Conservation (phyloP, 352 stramenopile genomes). For the Phytophthora fragariaefolia region DNA sequence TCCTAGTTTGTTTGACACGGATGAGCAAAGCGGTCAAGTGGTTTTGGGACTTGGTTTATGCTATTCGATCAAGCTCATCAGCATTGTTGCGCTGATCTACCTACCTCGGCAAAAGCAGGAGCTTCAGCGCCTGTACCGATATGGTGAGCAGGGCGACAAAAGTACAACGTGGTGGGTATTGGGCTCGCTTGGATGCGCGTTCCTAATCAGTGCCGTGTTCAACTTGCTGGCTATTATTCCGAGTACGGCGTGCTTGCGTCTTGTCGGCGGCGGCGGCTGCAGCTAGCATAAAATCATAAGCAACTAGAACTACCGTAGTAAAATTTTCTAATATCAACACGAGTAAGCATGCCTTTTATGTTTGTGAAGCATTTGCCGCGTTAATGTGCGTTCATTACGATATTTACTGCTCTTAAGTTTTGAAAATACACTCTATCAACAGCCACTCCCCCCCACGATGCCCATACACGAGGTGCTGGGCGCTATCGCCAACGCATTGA, state of each 20-base stretch:
- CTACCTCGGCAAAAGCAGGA: conserved; percentile 55
- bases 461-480: conserved; percentile 42
- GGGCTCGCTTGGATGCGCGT: conserved; percentile 35
- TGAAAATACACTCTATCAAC: too few relatives aligned
- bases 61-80: conserved; percentile 50
- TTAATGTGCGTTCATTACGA: conserved; percentile 20
- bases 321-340: not conserved
- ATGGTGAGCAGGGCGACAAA: conserved; percentile 23
- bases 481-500: conserved; percentile 42
- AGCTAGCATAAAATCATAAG: not conserved
- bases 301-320: not conserved
- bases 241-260: conserved; percentile 38
- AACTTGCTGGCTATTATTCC: conserved; percentile 44
- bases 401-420: conserved; percentile 25
- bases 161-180: conserved; percentile 48
- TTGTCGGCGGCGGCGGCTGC: conserved; percentile 48
- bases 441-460: conserved; percentile 47
- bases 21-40: conserved; percentile 34
- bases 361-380: conserved; percentile 2
- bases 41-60: conserved; percentile 46
- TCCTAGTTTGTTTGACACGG: conserved; percentile 24
- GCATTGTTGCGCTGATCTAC: conserved; percentile 46
- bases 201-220: conserved; percentile 48
- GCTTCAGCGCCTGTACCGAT: conserved; percentile 47
- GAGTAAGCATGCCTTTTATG: too few relatives aligned